These are phyloP conservation scores for Iberis pinnata DNA, from an alignment of 345 rosid genomes.

Conservation along the genomic window DNA sequence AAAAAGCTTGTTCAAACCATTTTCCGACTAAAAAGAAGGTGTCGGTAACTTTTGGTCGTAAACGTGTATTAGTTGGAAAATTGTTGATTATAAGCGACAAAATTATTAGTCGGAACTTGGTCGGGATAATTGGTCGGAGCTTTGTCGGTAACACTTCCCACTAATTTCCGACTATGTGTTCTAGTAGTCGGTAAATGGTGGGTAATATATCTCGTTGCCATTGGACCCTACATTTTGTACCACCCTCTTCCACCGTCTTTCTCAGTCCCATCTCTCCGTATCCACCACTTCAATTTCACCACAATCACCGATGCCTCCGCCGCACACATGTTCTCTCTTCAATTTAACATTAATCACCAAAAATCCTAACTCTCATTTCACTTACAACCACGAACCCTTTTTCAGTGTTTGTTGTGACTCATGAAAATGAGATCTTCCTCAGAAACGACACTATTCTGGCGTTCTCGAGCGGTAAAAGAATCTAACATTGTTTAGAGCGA, in stretches of 20 bases:
- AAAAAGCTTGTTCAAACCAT: too few species aligned
- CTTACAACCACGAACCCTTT: slow-evolving; percentile 54
- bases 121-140: too few species aligned
- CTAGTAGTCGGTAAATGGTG: too few species aligned
- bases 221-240: slow-evolving; percentile 60
- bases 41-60: too few species aligned
- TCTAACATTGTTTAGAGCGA: slow-evolving; percentile 47
- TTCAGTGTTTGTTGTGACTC: slow-evolving; percentile 20
- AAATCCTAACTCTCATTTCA: slow-evolving; percentile 65
- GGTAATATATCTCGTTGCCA: slow-evolving; percentile 52
- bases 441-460: slow-evolving; percentile 66
- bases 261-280: slow-evolving; percentile 53
- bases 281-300: slow-evolving; percentile 56
- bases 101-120: too few species aligned
- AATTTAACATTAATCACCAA: slow-evolving; percentile 59
- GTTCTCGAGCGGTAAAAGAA: slow-evolving; percentile 48
- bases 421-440: slow-evolving; percentile 38
- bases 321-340: slow-evolving; percentile 48
- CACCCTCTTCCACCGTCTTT: slow-evolving; percentile 63
- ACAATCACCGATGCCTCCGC: slow-evolving; percentile 52
- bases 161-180: too few species aligned
- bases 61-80: too few species aligned
- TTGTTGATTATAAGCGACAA: too few species aligned
- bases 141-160: too few species aligned
- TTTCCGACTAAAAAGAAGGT: too few species aligned